Evolutionary conservation across 2,329 filamentous ascomycete genomes (phyloP), one percentile per base, ranked within the genome.

Genomic region (Sporothrix humicola): DNA sequence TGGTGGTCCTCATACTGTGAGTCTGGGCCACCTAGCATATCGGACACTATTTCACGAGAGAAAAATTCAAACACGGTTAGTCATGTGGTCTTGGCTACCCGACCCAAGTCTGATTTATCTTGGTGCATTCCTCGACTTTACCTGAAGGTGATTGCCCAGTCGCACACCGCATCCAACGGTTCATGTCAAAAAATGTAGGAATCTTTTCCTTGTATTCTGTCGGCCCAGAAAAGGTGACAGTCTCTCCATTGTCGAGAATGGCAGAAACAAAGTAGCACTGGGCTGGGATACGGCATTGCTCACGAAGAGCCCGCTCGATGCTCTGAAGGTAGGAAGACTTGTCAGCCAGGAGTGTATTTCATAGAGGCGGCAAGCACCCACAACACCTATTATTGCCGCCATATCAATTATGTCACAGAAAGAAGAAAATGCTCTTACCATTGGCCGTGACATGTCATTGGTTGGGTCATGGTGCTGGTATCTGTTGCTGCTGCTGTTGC

Each of bases 201-300:
- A 85, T 78, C 71, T 83, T 77, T 71, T 81, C 77, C 73, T 83
- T 80, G 73, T 82, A 79, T 56, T 80, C 79, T 17, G 82, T 80
- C 0, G 85, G 84, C 2, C 84, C 85, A 2, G 83, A 82, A 72
- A 86, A 87, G 3, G 83, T 86, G 73, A 82, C 81, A 1, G 82
- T 77, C 17, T 82, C 81, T 23, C 85, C 85, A 73, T 87, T 85
- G 42, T 87, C 85, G 50, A 83, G 81, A 56, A 87, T 80, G 1
- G 83, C 84, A 12, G 85, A 86, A 48, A 89, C 81, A 75, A 89
- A 88, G 77, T 86, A 89, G 74, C 82, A 81, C 70, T 84, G 83
- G 12, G 84, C 84, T 1, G 85, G 83, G 63, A 89, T 87, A 52
- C 84, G 83, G 76, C 87, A 89, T 56, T 86, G 82, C 68, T 87